Base-by-base conservation (phyloP, 2,329 filamentous ascomycete species). In the Calonectria pseudoturangicola region DNA sequence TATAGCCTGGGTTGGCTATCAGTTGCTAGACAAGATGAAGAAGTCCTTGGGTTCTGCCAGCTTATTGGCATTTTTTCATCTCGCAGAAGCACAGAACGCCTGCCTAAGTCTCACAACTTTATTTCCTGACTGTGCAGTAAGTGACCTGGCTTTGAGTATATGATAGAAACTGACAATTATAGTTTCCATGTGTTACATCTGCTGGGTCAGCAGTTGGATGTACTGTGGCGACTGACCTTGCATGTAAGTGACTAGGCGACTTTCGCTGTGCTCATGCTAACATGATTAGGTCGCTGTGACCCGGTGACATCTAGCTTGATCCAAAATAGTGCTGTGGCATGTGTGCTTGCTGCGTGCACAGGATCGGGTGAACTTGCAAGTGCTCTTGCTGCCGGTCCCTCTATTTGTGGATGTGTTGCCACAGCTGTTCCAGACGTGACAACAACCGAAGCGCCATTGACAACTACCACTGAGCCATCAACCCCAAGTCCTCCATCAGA, bases 51-150 rank as follows among this genome's bases (percentile, higher is more conserved):
- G 48, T 15, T 25, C 66, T 13, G 16, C 65, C 71, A 63, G 74
- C 71, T 51, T 79, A 10, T 36, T 78, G 74, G 78, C 77, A 66
- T 70, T 80, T 39, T 66, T 72, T 16, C 68, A 66, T 13, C 21
- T 76, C 58, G 78, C 72, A 25, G 70, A 51, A 8, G 78, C 71
- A 15, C 76, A 78, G 33, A 50, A 68, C 27, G 75, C 66, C 10
- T 78, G 78, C 45, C 39, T 74, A 21, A 68, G 70, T 68, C 71
- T 79, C n/a, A 78, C 77, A 1, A 77, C 71, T 16, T 50, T 73
- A 15, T 79, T 79, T 67, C 79, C 79, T 9, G 67, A 41, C 39
- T 79, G 79, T 41, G 77, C 79, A 47, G 77, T 80, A 75, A 30
- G 78, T 74, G 8, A n/a, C 5, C 45, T 33, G 16, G 2, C 58